Conservation (phyloP, 208 protist genomes). For the Leishmania major region DNA sequence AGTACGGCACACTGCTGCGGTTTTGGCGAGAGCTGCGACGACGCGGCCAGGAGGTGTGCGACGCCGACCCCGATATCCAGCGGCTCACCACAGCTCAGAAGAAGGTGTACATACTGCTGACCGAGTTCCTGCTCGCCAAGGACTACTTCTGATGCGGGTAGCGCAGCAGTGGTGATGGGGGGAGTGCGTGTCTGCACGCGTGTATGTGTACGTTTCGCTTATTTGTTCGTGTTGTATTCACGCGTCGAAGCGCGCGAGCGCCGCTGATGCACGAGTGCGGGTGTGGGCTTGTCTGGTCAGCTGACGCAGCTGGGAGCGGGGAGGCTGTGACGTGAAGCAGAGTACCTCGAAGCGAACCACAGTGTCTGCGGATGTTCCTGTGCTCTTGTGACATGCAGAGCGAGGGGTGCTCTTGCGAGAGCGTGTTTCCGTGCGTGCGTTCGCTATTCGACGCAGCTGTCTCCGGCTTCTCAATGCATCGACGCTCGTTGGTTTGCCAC, state of each 20-base stretch:
- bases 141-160: constrained; percentile 52
- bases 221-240: neutral
- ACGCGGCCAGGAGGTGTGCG: constrained; percentile 48
- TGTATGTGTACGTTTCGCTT: neutral
- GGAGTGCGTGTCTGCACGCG: neutral
- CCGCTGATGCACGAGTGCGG: neutral
- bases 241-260: neutral
- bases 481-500: neutral
- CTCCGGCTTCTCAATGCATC: neutral
- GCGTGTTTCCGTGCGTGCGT: neutral
- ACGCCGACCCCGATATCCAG: constrained; percentile 51
- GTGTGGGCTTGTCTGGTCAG: neutral
- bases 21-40: constrained; percentile 51
- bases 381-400: no score
- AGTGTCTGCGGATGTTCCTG: neutral
- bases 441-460: neutral
- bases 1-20: constrained; percentile 59
- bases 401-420: neutral
- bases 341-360: neutral
- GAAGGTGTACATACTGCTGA: constrained; percentile 70
- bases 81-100: constrained; percentile 55
- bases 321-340: neutral
- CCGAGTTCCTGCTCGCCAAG: constrained; percentile 67
- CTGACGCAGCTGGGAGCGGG: neutral
- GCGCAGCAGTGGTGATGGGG: neutral